Evolutionary conservation across 257 asterid genomes (phyloP).

Genomic region (Marsdenia floribunda): DNA sequence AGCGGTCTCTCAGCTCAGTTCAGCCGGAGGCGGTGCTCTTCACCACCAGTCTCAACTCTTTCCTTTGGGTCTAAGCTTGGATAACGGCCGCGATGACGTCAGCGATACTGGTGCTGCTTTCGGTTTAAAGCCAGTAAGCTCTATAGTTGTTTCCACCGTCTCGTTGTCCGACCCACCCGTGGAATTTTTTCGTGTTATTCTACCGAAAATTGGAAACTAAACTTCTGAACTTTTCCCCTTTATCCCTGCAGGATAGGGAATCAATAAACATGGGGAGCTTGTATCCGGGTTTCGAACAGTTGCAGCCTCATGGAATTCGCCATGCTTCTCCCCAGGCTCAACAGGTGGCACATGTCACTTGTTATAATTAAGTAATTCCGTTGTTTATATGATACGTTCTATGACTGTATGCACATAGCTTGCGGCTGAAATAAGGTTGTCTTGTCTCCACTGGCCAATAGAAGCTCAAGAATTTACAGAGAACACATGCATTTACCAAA

Average conservation of each 20-base stretch:
- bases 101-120: conserved; percentile 37
- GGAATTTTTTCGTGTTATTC: neutral
- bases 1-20: conserved; percentile 37
- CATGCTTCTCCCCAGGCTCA: conserved; percentile 51
- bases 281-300: conserved; percentile 55
- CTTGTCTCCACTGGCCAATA: neutral
- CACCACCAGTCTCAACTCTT: conserved; percentile 51
- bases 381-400: neutral
- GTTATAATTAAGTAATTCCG: neutral
- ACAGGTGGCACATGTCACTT: conserved; percentile 29
- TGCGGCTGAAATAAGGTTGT: neutral
- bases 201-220: neutral
- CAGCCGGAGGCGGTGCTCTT: conserved; percentile 24
- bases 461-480: neutral
- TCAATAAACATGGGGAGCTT: conserved; percentile 44
- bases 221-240: neutral
- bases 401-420: neutral
- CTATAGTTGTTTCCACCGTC: neutral
- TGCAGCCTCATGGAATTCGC: conserved; percentile 53
- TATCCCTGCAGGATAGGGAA: conserved; percentile 55
- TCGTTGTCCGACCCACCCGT: neutral
- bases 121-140: conserved; percentile 48
- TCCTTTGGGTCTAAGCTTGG: conserved; percentile 70
- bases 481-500: neutral
- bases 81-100: conserved; percentile 55